These are phyloP conservation scores for Pichia nanzhaoensis DNA, from an alignment of 805 yeast species.

Conservation along the genomic window DNA sequence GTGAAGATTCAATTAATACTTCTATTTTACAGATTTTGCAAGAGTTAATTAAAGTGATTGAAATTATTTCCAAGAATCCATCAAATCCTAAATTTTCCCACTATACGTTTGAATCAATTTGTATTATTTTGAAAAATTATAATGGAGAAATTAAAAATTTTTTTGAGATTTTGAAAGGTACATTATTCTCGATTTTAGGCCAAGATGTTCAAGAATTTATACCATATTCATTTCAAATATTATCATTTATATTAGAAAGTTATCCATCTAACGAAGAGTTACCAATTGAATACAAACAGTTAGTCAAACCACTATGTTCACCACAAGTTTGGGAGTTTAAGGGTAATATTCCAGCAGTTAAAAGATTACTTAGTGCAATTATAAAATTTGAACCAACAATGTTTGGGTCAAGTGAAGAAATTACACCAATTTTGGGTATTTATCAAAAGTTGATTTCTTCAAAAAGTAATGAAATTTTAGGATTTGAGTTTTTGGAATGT, in stretches of 20 bases:
- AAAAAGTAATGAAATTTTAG: slow-evolving; percentile 68
- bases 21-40: slow-evolving; percentile 44
- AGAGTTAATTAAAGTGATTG: slow-evolving; percentile 64
- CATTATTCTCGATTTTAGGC: slow-evolving; percentile 58
- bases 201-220: slow-evolving; percentile 90
- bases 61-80: slow-evolving; percentile 76
- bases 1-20: slow-evolving; percentile 55
- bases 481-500: slow-evolving; percentile 76
- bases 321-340: slow-evolving; percentile 91
- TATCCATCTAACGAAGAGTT: slow-evolving; percentile 43
- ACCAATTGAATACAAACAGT: slow-evolving; percentile 57
- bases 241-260: slow-evolving; percentile 67
- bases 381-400: slow-evolving; percentile 40
- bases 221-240: slow-evolving; percentile 88
- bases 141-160: slow-evolving; percentile 31
- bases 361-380: slow-evolving; percentile 69
- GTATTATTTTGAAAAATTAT: slow-evolving; percentile 57
- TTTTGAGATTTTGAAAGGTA: slow-evolving; percentile 56
- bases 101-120: slow-evolving; percentile 82
- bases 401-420: slow-evolving; percentile 33
- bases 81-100: slow-evolving; percentile 93
- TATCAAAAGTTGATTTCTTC: slow-evolving; percentile 90
- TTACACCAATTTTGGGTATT: slow-evolving; percentile 89
- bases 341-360: slow-evolving; percentile 91
- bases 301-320: slow-evolving; percentile 75